These are phyloP conservation scores for Kickxella alabastrina DNA, from an alignment of 192 early-diverging fungal genomes.

Conservation along the genomic window DNA sequence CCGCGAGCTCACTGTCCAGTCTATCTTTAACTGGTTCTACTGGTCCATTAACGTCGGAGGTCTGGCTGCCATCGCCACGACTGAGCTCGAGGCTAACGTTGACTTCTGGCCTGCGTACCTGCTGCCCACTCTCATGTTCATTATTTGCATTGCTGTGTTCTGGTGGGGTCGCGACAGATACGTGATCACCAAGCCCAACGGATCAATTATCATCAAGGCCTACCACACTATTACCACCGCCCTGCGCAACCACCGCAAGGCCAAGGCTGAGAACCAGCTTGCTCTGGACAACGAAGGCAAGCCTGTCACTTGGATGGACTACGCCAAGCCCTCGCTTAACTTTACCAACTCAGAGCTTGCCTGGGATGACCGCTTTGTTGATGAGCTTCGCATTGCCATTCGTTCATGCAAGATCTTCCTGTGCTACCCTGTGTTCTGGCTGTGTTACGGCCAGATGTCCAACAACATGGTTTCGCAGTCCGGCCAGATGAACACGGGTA, in stretches of 20 bases:
- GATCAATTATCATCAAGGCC: conserved; percentile 55
- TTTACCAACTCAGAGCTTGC: conserved; percentile 12
- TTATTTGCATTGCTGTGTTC: conserved; percentile 55
- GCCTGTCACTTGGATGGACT: conserved; percentile 51
- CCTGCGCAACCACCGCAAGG: conserved; percentile 27
- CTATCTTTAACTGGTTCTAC: conserved; percentile 85
- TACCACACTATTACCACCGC: conserved; percentile 31
- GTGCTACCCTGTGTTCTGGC: conserved; percentile 74
- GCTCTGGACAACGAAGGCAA: conserved; percentile 25
- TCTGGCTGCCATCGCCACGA: conserved; percentile 58
- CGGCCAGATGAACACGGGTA: conserved; percentile 56
- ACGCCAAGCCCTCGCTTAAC: conserved; percentile 56
- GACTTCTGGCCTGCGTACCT: conserved; percentile 59
- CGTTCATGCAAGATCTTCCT: conserved; percentile 66
- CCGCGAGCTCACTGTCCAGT: conserved; percentile 67
- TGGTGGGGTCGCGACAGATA: conserved; percentile 53
- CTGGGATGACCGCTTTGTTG: conserved; percentile 73
- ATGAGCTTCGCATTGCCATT: conserved; percentile 59
- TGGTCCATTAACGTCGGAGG: conserved; percentile 63
- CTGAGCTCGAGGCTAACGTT: conserved; percentile 54
- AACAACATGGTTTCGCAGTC: conserved; percentile 64
- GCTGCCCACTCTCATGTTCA: conserved; percentile 57
- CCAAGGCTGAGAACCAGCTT: conserved; percentile 30
- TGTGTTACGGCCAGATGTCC: conserved; percentile 63
- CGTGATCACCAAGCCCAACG: conserved; percentile 53